Evolutionary conservation across 225 moss, liverwort and hornwort species (phyloP), one percentile per base, ranked within the genome.

Genomic region (Sphagnum tenellum): DNA sequence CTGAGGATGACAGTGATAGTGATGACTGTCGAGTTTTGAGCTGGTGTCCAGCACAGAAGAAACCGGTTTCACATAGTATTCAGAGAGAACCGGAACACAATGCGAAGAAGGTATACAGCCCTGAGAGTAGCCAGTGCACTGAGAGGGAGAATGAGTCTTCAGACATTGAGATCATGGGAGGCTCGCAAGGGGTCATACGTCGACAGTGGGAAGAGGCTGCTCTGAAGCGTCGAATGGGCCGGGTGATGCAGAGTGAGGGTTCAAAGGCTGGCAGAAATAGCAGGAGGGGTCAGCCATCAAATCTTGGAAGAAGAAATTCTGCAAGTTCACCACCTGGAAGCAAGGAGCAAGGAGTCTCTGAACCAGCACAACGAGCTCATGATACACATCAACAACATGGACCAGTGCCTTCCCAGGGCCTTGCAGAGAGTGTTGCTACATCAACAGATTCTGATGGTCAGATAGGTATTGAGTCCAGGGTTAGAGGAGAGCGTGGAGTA

Each of bases 151-250:
- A 77, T 59, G 81, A 80, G 11, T 78, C 68, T 29, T 53, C 74
- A 9, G 89, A 82, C 6, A 70, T 79, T 5, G 87, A 89, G 65
- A 73, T 86, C 13, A 56, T 78, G 2, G 82, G 75, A 2, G 85
- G 73, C 60, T 77, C 80, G 0, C 93, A 98, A 48, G 74, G 83
- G 47, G 81, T 67, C 4, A 70, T 98, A 55, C 89, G 87, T 5
- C 80, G 83, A 70, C 56, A 62, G 64, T 98, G 98, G 98, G 98
- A 98, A 79, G 90, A 83, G 13, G 90, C 93, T 0, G 89, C 82
- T 5, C 73, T 98, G 72, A 78, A 75, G 66, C 85, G 90, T 50
- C 78, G 93, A 47, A 88, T 89, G 71, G 82, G 93, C 57, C 79
- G 83, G 52, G 72, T 81, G 52, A 81, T 91, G 98, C 83, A 77